These are phyloP conservation scores for Aspergillus floridensis DNA, from an alignment of 2,329 filamentous ascomycete species.

Conservation along the genomic window DNA sequence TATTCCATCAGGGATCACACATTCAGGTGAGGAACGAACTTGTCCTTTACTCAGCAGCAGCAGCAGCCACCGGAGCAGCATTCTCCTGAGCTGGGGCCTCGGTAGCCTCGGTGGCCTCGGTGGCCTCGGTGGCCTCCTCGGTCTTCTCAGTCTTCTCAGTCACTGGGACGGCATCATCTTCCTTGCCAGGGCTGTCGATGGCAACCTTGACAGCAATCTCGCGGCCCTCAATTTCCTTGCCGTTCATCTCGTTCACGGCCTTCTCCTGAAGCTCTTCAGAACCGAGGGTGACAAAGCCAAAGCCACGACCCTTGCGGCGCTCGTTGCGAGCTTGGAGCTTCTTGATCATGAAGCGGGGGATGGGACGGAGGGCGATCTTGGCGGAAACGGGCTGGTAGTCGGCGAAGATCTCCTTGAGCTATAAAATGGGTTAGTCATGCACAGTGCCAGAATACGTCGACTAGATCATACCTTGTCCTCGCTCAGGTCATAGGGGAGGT, in stretches of 20 bases:
- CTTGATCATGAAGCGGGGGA: conserved; percentile 99
- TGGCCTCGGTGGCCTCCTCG: conserved; percentile 18
- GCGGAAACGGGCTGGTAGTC: conserved; percentile 89
- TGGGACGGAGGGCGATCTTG: conserved; percentile 97
- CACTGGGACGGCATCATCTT: conserved; percentile 68
- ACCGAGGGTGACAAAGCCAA: conserved; percentile 94
- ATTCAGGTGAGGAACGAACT: conserved; percentile 23
- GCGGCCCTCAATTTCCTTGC: conserved; percentile 96
- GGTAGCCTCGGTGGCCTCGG: conserved; percentile 27
- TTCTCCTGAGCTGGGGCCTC: conserved; percentile 45
- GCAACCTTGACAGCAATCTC: conserved; percentile 99
- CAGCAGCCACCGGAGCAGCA: conserved; percentile 26
- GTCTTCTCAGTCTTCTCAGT: conserved; percentile 41
- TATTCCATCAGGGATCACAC: conserved; percentile 6
- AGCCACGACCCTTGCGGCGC: conserved; percentile 97
- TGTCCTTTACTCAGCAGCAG: conserved; percentile 36
- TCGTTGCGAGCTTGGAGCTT: conserved; percentile 98
- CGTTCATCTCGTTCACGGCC: conserved; percentile 97
- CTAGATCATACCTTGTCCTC: conserved; percentile 78
- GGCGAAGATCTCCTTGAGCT: conserved; percentile 97
- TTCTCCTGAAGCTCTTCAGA: conserved; percentile 97
- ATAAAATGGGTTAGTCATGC: conserved; percentile 27
- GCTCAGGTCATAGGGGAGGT: conserved; percentile 95
- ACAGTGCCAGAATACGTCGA: not conserved
- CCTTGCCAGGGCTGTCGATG: conserved; percentile 99